Base-by-base conservation (phyloP, 192 early-diverging fungal genomes). In the Phlyctochytrium arcticum region DNA sequence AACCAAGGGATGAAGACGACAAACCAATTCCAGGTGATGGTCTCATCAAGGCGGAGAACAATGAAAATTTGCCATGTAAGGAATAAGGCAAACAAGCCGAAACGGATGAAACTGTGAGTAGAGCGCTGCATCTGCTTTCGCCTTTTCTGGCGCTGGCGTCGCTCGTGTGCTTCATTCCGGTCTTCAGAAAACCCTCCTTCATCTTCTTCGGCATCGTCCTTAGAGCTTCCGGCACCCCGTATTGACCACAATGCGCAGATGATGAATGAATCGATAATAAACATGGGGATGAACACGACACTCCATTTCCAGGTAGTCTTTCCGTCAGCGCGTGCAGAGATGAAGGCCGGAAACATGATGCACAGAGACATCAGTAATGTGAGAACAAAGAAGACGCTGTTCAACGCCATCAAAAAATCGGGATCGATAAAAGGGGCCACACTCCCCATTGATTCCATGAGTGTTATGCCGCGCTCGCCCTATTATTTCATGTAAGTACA, bases 1-100 rank as follows among this genome's bases (percentile, higher is more conserved):
- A 92, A 90, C 79, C 90, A 94, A 24, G 93, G 93, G 23, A 82
- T 70, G 72, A 92, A 92, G 1, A 95, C 87, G 0, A 80, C 57
- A 35, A 76, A 80, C 50, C 84, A 88, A 3, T 79, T 77, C 80
- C 84, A 87, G 24, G 48, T 66, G 24, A 88, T 73, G 17, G 65
- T 53, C n/a, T 78, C 70, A 66, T 98, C 89, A 26, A 92, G 74
- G 49, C 79, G 74, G 39, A 90, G 67, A 15, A 87, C 87, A 34
- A 97, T 69, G 62, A 90, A 77, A 27, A 91, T 75, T 63, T 95
- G 89, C 78, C 95, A 95, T 1, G 81, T 57, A 6, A 81, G 70
- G 29, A 88, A 54, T 49, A 91, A 67, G 3, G 87, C 19, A 30
- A 88, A 55, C 39, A 81, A 84, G 31, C 80, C 29, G 37, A 75